These are phyloP conservation scores for Allium cepa DNA, from an alignment of 106 monocot genomes.

Conservation along the genomic window DNA sequence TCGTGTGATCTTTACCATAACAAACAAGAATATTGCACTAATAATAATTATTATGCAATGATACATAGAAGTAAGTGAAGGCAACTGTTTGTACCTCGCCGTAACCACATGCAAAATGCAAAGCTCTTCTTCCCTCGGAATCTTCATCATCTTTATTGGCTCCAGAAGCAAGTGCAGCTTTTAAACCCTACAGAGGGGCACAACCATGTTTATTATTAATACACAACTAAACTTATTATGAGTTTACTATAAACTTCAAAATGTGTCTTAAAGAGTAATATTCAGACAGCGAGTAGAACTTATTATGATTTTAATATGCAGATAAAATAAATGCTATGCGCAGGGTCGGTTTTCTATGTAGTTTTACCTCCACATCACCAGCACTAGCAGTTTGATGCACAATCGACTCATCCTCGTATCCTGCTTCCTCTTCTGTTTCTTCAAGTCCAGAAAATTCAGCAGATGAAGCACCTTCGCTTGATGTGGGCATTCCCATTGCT, in stretches of 20 bases:
- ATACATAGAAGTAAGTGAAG: background rate
- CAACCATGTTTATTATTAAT: too few species aligned
- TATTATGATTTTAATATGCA: too few species aligned
- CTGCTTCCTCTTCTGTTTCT: slow-evolving; percentile 55
- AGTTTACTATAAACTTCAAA: too few species aligned
- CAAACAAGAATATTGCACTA: background rate
- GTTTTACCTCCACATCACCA: slow-evolving; percentile 68
- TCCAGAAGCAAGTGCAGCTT: slow-evolving; percentile 58
- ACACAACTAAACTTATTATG: too few species aligned
- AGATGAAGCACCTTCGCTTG: slow-evolving; percentile 36
- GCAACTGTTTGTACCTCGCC: slow-evolving; percentile 50
- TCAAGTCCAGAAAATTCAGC: slow-evolving; percentile 40
- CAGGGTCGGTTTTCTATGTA: too few species aligned
- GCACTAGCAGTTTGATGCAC: slow-evolving; percentile 74
- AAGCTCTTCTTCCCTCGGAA: slow-evolving; percentile 74
- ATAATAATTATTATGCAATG: background rate
- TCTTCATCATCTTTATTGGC: slow-evolving; percentile 83
- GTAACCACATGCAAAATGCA: slow-evolving; percentile 95
- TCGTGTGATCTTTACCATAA: background rate
- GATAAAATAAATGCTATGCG: too few species aligned
- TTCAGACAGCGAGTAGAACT: too few species aligned
- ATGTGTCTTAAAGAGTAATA: too few species aligned
- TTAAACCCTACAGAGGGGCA: slow-evolving; percentile 40
- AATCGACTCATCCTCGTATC: slow-evolving; percentile 67
- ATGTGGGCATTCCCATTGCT: slow-evolving; percentile 52